Conservation (phyloP, 169 alveolate genomes). For the Cyclospora cayetanensis region DNA sequence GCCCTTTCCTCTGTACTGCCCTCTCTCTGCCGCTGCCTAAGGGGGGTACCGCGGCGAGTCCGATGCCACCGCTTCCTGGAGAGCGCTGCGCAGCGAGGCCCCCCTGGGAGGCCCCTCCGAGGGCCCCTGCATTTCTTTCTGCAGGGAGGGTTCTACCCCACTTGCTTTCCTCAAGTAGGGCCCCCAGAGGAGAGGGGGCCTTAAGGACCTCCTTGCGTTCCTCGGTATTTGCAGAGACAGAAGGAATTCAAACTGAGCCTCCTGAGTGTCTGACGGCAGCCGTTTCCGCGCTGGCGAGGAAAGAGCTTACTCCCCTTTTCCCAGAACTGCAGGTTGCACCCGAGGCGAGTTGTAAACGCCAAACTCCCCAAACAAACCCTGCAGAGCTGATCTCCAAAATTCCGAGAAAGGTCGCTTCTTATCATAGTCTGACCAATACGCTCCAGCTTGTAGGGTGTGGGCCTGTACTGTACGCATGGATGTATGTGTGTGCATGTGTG, state of each 20-base stretch:
- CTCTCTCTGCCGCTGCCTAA: not conserved
- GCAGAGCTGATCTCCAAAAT: no score
- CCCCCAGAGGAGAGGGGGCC: no score
- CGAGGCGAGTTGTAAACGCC: conserved; percentile 5
- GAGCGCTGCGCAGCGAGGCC: not conserved
- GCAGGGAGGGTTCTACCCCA: not conserved
- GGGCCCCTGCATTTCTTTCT: not conserved
- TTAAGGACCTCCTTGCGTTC: no score
- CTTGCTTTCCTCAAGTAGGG: not conserved
- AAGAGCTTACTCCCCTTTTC: not conserved
- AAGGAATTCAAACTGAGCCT: no score
- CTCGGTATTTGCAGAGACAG: no score
- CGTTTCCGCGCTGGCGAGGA: not conserved
- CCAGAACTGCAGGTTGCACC: not conserved
- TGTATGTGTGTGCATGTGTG: no score
- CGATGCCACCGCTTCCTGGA: not conserved
- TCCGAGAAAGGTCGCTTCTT: no score
- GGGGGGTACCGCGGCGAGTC: not conserved
- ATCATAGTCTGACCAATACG: no score
- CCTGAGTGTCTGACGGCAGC: no score
- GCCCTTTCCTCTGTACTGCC: not conserved
- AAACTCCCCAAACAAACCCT: not conserved
- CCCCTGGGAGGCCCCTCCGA: not conserved
- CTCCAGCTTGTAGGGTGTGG: no score
- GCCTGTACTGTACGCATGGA: no score